A percentile compares a stretch with the other conserved stretches of the same genome.
Evolutionary conservation across 345 rosid species (phyloP).

Genomic region (Zanthoxylum bungeanum): DNA sequence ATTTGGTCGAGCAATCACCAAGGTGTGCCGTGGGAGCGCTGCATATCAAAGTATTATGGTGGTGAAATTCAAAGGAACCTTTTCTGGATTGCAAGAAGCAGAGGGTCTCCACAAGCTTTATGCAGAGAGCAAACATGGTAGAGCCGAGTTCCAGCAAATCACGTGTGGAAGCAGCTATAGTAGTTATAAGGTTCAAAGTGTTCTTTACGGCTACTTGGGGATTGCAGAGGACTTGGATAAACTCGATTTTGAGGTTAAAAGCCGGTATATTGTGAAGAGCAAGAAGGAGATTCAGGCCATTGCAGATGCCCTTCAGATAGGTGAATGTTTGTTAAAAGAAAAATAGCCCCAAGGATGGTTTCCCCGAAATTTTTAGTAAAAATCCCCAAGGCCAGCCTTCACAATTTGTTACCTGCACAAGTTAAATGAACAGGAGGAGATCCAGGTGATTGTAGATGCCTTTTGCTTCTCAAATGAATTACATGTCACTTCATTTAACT

Average conservation of each 20-base stretch:
- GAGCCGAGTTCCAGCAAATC: constrained; percentile 30
- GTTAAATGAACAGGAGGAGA: neutral
- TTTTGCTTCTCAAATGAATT: too few relatives aligned
- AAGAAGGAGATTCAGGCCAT: constrained; percentile 39
- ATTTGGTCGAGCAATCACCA: constrained; percentile 26
- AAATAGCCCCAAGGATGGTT: neutral
- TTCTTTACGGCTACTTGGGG: constrained; percentile 49
- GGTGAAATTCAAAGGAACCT: constrained; percentile 37
- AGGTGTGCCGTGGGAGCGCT: constrained; percentile 42
- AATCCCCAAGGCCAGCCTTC: neutral
- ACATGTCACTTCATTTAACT: too few relatives aligned
- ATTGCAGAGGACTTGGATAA: constrained; percentile 44
- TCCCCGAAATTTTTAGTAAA: neutral
- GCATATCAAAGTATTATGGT: constrained; percentile 47
- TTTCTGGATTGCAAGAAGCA: constrained; percentile 46
- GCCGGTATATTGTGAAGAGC: constrained; percentile 37
- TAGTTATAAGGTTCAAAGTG: constrained; percentile 8
- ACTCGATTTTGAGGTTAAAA: constrained; percentile 38
- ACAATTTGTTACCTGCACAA: neutral
- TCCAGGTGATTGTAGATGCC: too few relatives aligned
- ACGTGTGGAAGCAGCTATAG: neutral
- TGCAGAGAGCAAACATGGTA: constrained; percentile 33
- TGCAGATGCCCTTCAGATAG: constrained; percentile 13
- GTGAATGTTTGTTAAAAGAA: neutral
- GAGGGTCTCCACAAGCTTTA: constrained; percentile 40